These are phyloP conservation scores for Dalbergia cultrata DNA, from an alignment of 306 rosid species.

Conservation along the genomic window DNA sequence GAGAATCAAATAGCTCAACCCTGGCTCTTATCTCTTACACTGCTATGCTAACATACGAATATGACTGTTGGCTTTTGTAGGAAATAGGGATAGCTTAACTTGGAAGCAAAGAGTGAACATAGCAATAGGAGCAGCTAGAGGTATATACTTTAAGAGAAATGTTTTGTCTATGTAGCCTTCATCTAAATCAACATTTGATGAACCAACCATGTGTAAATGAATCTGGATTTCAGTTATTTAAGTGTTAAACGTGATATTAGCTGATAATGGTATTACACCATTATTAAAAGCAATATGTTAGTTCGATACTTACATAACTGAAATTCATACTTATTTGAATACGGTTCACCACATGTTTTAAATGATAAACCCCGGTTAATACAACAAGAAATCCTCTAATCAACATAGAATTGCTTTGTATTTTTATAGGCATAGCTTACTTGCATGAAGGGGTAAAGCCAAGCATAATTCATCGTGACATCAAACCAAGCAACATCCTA, in stretches of 20 bases:
- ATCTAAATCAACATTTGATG: no score
- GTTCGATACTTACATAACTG: no score
- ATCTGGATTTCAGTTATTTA: no score
- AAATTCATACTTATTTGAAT: no score
- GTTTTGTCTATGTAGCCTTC: no score
- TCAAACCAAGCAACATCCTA: constrained; percentile 85
- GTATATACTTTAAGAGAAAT: constrained; percentile 39
- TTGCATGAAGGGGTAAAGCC: constrained; percentile 77
- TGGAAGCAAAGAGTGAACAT: constrained; percentile 84
- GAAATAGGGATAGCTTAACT: constrained; percentile 66
- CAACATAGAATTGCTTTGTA: constrained; percentile 2
- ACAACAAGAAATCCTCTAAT: background rate
- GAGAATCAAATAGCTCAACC: background rate
- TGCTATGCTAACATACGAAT: background rate
- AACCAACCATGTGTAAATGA: no score
- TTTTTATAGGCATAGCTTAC: constrained; percentile 71
- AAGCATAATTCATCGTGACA: constrained; percentile 79
- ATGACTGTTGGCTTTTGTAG: constrained; percentile 42
- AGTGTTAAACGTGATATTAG: no score
- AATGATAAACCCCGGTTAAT: background rate
- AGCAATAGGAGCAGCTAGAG: constrained; percentile 89
- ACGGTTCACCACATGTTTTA: background rate
- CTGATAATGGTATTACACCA: no score
- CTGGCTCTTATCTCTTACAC: background rate
- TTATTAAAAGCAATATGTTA: no score